Evolutionary conservation across 306 rosid species (phyloP).

Genomic region (Acacia crassicarpa): DNA sequence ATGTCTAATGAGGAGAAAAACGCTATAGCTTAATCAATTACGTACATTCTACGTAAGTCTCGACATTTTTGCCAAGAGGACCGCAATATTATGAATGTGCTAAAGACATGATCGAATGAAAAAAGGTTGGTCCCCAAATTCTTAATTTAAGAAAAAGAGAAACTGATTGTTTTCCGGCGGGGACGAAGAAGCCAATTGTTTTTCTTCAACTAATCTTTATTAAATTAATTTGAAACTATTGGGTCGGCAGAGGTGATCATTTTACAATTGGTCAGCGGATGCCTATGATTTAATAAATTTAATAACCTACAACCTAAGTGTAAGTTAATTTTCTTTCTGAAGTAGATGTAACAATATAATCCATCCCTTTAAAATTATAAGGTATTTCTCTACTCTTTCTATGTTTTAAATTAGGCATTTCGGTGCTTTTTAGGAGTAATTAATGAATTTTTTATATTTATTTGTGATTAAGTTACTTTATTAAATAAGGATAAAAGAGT

Average conservation of each 20-base stretch:
- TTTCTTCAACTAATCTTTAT: not conserved
- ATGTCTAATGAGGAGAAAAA: not conserved
- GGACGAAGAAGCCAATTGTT: not conserved
- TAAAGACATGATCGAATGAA: not conserved
- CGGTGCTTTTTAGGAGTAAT: not conserved
- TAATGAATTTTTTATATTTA: no score
- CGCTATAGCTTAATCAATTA: not conserved
- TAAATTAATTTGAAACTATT: not conserved
- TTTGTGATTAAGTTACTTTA: no score
- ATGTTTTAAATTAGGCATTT: not conserved
- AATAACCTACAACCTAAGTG: not conserved
- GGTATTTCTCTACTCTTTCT: not conserved
- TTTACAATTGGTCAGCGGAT: not conserved
- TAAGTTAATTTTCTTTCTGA: not conserved
- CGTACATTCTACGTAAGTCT: not conserved
- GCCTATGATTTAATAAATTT: not conserved
- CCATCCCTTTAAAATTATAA: not conserved
- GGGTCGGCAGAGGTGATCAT: not conserved
- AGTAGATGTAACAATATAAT: not conserved
- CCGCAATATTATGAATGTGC: not conserved
- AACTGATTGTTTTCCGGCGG: not conserved
- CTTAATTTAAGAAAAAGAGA: not conserved
- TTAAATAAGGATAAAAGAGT: not conserved
- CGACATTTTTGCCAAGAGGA: not conserved
- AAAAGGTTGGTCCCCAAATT: not conserved